Evolutionary conservation across 306 rosid species (phyloP).

Genomic region (Delonix regia): DNA sequence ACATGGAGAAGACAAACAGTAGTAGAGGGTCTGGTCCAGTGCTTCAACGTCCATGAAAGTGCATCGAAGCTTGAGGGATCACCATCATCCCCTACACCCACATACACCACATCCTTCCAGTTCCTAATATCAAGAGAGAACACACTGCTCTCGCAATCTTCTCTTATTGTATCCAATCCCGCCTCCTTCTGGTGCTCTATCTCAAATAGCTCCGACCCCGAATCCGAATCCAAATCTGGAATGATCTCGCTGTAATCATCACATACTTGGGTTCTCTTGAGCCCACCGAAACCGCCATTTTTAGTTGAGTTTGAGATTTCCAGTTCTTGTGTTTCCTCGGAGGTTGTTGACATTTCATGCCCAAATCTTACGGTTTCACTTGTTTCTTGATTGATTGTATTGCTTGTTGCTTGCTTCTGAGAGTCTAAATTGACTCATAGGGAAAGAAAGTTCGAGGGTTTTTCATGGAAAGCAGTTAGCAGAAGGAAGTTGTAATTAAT

Average conservation of each 20-base stretch:
- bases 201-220: neutral
- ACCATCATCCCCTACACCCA: neutral
- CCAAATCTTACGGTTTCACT: neutral
- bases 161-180: neutral
- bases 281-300: neutral
- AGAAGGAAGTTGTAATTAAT: neutral
- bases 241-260: neutral
- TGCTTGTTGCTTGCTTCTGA: neutral
- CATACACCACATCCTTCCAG: neutral
- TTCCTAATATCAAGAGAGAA: constrained; percentile 9
- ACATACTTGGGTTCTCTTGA: neutral
- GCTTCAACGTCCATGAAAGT: constrained; percentile 24
- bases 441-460: neutral
- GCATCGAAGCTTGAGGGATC: constrained; percentile 4
- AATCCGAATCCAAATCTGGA: neutral
- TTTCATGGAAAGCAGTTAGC: neutral
- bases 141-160: constrained; percentile 24
- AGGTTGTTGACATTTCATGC: neutral
- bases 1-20: constrained; percentile 10
- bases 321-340: neutral
- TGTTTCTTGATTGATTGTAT: neutral
- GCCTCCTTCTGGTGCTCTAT: neutral
- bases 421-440: neutral
- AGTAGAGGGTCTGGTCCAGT: constrained; percentile 2
- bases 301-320: neutral